Evolutionary conservation across 257 asterid genomes (phyloP).

Genomic region (Petrea volubilis): DNA sequence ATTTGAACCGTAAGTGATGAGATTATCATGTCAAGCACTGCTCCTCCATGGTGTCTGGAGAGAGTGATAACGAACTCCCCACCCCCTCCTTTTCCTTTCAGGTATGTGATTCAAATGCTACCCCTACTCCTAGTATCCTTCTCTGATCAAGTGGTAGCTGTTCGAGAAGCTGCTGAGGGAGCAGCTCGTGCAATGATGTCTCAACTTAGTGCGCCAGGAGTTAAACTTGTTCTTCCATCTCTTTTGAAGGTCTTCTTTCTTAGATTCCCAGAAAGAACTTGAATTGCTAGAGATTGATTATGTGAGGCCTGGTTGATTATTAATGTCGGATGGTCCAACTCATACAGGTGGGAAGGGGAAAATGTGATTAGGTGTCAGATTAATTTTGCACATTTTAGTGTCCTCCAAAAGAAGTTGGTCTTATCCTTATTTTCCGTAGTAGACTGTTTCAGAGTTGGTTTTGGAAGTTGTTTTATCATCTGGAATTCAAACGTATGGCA

Average conservation of each 20-base stretch:
- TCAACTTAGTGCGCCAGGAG: constrained; percentile 94
- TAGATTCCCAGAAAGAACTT: constrained; percentile 7
- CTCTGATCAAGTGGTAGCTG: constrained; percentile 97
- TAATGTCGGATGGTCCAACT: not conserved
- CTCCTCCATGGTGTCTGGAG: constrained; percentile 11
- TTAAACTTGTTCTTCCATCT: constrained; percentile 96
- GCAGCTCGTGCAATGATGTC: constrained; percentile 99
- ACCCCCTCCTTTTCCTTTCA: constrained; percentile 30
- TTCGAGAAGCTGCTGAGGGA: constrained; percentile 98
- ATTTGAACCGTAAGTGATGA: constrained; percentile 90
- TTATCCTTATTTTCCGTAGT: constrained; percentile 14
- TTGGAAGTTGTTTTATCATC: constrained; percentile 15
- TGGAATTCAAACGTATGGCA: not conserved
- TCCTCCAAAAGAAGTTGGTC: not conserved
- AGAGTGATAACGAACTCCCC: constrained; percentile 1
- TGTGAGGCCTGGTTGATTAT: constrained; percentile 18
- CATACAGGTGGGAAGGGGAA: not conserved
- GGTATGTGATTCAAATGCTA: constrained; percentile 91
- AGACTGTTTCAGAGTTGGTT: constrained; percentile 3
- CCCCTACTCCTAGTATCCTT: constrained; percentile 89
- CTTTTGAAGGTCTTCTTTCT: constrained; percentile 72
- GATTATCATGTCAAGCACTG: constrained; percentile 9
- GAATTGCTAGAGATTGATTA: constrained; percentile 17
- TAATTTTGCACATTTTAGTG: not conserved
- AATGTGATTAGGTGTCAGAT: constrained; percentile 6